phyloP scores from a whole-genome alignment of 345 rosid species.

The Litchi chinensis region DNA sequence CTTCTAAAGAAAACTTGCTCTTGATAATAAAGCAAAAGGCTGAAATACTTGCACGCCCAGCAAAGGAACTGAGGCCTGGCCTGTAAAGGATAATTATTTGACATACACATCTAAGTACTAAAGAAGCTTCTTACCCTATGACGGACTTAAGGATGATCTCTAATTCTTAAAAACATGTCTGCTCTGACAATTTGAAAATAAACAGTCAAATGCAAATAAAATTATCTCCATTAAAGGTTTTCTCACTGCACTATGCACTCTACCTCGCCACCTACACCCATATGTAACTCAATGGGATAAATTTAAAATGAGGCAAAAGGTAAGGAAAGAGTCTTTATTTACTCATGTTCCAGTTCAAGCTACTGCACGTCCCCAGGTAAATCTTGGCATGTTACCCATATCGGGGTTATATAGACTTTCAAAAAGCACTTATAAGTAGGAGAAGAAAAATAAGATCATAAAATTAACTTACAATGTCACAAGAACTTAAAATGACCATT shows the following conservation, averaged over 20 bases:
- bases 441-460: background rate
- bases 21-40: background rate
- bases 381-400: background rate
- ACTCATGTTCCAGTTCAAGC: background rate
- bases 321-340: background rate
- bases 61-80: background rate
- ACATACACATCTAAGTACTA: background rate
- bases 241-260: background rate
- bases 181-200: background rate
- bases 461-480: constrained; percentile 61
- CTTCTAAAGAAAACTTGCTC: background rate
- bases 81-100: background rate
- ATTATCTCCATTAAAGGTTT: background rate
- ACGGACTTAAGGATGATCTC: background rate
- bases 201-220: background rate
- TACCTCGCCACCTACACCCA: background rate
- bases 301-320: background rate
- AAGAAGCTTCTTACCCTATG: background rate
- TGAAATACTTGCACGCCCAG: background rate
- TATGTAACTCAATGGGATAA: background rate
- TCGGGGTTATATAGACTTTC: background rate
- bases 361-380: background rate
- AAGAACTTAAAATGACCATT: constrained; percentile 83
- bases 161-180: background rate
- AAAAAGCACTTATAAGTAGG: background rate